Base-by-base conservation (phyloP, 1,284 basidiomycete genomes). In the Heterobasidion annosum region DNA sequence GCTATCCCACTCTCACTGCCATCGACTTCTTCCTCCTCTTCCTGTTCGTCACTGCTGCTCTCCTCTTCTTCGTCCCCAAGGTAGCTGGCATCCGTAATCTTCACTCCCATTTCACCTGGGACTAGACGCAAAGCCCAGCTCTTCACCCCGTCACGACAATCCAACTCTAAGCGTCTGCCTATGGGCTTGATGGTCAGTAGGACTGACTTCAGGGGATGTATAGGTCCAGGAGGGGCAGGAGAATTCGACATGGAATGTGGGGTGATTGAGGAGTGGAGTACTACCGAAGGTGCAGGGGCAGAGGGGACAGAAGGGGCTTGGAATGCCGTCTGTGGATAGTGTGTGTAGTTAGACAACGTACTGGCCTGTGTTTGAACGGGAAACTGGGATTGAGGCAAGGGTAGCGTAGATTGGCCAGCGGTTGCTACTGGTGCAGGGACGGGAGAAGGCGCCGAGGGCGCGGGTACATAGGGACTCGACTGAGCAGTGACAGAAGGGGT, bases 41-140 rank as follows among this genome's bases (percentile, higher is more conserved):
- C 56, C 33, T 62, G 61, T 13, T 63, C 64, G 19, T 64, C 62
- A 25, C 55, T 64, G 37, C 64, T 63, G 45, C 61, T 63, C 35
- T 67, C 67, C 8, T 65, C 73, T 16, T 74, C 76, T 2, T 75
- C 77, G n/a, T 72, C 73, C 16, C 79, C 64, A 8, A 80, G 50
- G 62, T 85, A 81, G 54, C 69, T 66, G 57, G 89, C 70, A 56
- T 78, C 76, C 42, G 70, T 70, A 42, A 88, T 63, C 50, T 73
- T 65, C 25, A 88, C 52, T 3, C 71, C 72, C 9, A 72, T 72
- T 64, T 88, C 85, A 7, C 72, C 73, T 2, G 70, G 69, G 13
- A 70, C 69, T 35, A 90, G 70, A 48, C 81, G 73, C 66, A 88
- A 67, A 2, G 79, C 78, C 85, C 86, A 88, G 48, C 69, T 77